Conservation (phyloP, 129 eudicot species). For the Flaveria bidentis region DNA sequence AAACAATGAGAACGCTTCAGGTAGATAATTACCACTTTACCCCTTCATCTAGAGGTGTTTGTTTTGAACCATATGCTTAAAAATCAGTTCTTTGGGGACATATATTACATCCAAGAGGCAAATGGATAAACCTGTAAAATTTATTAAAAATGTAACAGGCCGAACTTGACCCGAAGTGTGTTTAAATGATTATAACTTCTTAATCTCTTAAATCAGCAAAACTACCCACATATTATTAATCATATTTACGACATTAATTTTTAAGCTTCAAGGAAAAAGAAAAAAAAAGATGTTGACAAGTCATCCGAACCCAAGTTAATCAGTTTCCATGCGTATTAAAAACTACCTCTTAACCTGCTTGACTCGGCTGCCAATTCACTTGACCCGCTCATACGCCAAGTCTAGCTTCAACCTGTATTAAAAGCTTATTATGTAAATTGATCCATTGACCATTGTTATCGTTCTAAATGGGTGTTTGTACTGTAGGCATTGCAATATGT, state of each 20-base stretch:
- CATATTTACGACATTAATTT: too few species aligned
- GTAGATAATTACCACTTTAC: slow-evolving; percentile 33
- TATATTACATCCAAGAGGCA: not conserved
- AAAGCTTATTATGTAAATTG: not conserved
- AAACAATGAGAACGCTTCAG: slow-evolving; percentile 98
- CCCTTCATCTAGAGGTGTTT: not conserved
- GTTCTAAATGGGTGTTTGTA: slow-evolving; percentile 15
- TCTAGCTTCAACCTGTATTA: too few species aligned
- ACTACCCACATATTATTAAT: too few species aligned
- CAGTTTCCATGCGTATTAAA: too few species aligned
- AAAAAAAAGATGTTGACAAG: not conserved
- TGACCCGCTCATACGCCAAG: not conserved
- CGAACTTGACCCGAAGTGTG: not conserved
- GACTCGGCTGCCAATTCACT: not conserved
- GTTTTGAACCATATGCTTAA: not conserved
- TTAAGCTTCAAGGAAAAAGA: not conserved
- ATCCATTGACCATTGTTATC: not conserved
- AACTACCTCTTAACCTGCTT: not conserved
- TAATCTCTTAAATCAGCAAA: too few species aligned
- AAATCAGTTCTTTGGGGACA: not conserved
- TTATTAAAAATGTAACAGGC: too few species aligned
- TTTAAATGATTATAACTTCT: too few species aligned
- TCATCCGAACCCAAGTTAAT: not conserved
- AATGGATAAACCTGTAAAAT: too few species aligned
- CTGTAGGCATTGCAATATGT: slow-evolving; percentile 92